Evolutionary conservation across 371 early-diverging fungal genomes (phyloP).

Genomic region (Rhizopus stolonifer): DNA sequence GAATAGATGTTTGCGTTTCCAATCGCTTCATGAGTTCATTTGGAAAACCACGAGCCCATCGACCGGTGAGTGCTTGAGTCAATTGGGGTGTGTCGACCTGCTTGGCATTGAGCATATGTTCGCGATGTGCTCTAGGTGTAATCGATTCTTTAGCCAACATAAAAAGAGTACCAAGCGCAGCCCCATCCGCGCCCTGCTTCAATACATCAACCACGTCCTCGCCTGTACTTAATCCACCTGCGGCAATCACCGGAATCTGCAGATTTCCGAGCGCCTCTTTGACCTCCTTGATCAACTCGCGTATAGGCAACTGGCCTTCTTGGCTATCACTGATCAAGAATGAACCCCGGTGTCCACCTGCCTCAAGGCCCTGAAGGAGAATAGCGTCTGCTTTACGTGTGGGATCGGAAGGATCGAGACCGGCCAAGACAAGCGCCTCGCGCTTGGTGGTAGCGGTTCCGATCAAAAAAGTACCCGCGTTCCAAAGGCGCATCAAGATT

Average conservation of each 20-base stretch:
- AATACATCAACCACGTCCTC: slow-evolving; percentile 20
- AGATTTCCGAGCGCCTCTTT: background rate
- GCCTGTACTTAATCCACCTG: slow-evolving; percentile 43
- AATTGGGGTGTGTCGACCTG: slow-evolving; percentile 22
- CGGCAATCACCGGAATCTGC: slow-evolving; percentile 36
- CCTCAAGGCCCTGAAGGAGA: slow-evolving; percentile 44
- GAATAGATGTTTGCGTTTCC: slow-evolving; percentile 18
- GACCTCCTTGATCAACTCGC: slow-evolving; percentile 19
- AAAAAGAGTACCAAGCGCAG: slow-evolving; percentile 39
- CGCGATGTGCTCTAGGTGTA: slow-evolving; percentile 29
- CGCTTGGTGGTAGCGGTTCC: slow-evolving; percentile 46
- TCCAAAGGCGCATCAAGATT: slow-evolving; percentile 21
- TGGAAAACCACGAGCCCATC: slow-evolving; percentile 34
- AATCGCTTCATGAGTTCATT: slow-evolving; percentile 36
- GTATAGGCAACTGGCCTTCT: slow-evolving; percentile 20
- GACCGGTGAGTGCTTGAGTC: slow-evolving; percentile 34
- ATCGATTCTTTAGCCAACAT: slow-evolving; percentile 38
- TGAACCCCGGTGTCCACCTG: slow-evolving; percentile 48
- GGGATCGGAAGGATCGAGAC: slow-evolving; percentile 19
- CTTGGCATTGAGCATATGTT: slow-evolving; percentile 16
- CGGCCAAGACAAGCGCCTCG: slow-evolving; percentile 37
- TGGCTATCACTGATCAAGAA: slow-evolving; percentile 15
- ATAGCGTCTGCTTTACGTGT: slow-evolving; percentile 40
- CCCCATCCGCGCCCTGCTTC: slow-evolving; percentile 33
- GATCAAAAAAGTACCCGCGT: slow-evolving; percentile 37